Conservation (phyloP, 2,329 filamentous ascomycete species). For the Rosellinia necatrix region DNA sequence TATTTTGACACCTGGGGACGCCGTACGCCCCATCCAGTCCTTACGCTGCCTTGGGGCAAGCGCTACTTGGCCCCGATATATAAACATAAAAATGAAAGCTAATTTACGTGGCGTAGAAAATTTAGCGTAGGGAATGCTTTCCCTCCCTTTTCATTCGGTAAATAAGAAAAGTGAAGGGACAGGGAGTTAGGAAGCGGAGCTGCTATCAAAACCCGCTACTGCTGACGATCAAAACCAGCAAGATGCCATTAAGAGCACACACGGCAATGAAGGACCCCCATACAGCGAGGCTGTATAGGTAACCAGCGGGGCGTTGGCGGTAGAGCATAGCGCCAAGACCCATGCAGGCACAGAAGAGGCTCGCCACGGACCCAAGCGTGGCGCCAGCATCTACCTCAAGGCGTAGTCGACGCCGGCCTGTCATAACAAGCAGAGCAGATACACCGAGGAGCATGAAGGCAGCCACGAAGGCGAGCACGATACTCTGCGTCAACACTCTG, state of each 20-base stretch:
- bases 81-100: background rate
- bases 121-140: background rate
- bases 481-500: slow-evolving; percentile 58
- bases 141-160: background rate
- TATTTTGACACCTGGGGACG: no score
- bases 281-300: slow-evolving; percentile 51
- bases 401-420: slow-evolving; percentile 68
- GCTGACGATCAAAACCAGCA: slow-evolving; percentile 57
- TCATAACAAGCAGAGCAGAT: slow-evolving; percentile 66
- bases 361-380: slow-evolving; percentile 69
- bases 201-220: slow-evolving; percentile 40
- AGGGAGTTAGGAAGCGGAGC: background rate
- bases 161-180: background rate
- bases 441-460: slow-evolving; percentile 68
- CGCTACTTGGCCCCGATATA: no score
- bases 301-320: slow-evolving; percentile 47
- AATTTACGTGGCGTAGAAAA: background rate
- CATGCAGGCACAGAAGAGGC: slow-evolving; percentile 65
- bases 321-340: slow-evolving; percentile 64
- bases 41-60: no score
- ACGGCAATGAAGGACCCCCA: slow-evolving; percentile 50
- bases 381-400: slow-evolving; percentile 77
- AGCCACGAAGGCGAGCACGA: slow-evolving; percentile 59
- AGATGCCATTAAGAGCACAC: slow-evolving; percentile 54
- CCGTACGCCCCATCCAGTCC: no score